Base-by-base conservation (phyloP, 805 yeast genomes). In the Zygosaccharomyces rouxii region DNA sequence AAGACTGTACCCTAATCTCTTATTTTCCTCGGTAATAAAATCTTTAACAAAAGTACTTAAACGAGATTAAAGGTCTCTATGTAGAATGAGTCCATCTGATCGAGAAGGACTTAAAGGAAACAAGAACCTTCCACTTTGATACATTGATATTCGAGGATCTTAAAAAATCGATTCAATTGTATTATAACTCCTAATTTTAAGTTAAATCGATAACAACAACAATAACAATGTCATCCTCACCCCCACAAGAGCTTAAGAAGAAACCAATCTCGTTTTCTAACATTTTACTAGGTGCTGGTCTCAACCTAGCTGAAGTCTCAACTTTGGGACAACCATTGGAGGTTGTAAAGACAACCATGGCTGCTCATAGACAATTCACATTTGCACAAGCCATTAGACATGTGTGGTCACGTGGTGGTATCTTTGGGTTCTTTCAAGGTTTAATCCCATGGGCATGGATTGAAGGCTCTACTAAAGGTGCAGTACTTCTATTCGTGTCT, bases 361-460 rank as follows among this genome's bases (percentile, higher is more conserved):
- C 98, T 35, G 98, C 99, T 46, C 89, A 94, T 73, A 78, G 99
- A 66, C 72, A 76, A 26, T 74, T 92, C 52, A 66, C 81, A 2
- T 72, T 94, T 53, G 57, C 79, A 9, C 81, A 81, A 57, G 87
- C 96, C 23, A 76, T 83, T 45, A 76, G 76, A 50, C 75, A 81
- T 35, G 90, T 94, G 53, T 89, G 95, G 94, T 77, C 94, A 13
- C 81, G 99, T 62, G 99, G 99, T 56, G 99, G 99, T 46, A 60
- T 84, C 14, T 65, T 79, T 25, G 99, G 98, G 0, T 94, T 90
- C 72, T 94, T 90, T 71, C 99, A 94, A 70, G 99, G 99, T 28
- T 76, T 94, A 65, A 90, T 92, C 55, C 99, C 99, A 41, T 94
- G 99, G 99, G 99, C 98, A 5, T 90, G 98, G 97, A 86, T 94